phyloP scores from a whole-genome alignment of 495 filamentous ascomycete species.

The Coniosporium apollinis region DNA sequence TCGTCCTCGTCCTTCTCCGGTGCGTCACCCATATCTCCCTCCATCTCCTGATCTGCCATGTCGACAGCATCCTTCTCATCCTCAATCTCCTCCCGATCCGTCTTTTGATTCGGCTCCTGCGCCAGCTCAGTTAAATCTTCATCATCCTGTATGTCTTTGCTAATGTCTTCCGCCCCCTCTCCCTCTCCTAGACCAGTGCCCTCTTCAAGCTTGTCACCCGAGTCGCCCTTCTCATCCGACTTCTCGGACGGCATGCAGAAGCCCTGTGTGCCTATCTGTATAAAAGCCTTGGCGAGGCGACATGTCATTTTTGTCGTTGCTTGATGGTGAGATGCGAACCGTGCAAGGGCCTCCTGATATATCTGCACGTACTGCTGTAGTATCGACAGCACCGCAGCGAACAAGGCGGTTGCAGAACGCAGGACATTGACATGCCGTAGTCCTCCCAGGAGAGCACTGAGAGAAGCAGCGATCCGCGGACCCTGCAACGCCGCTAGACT shows the following conservation, averaged over 20 bases:
- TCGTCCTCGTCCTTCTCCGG: conserved; percentile 39
- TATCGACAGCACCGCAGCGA: conserved; percentile 54
- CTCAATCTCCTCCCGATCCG: conserved; percentile 28
- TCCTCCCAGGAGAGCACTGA: too few relatives aligned
- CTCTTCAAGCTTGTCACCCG: conserved; percentile 60
- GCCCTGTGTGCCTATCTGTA: conserved; percentile 59
- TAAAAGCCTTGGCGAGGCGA: conserved; percentile 56
- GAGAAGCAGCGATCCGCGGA: too few relatives aligned
- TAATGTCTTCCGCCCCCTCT: conserved; percentile 89
- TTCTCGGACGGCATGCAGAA: conserved; percentile 81
- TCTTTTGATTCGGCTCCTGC: conserved; percentile 36
- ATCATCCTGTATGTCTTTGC: conserved; percentile 84
- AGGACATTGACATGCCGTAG: too few relatives aligned
- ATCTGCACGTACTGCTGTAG: conserved; percentile 52
- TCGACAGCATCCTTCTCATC: conserved; percentile 69
- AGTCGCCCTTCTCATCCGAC: conserved; percentile 43
- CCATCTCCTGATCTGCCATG: conserved; percentile 81
- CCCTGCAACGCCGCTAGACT: too few relatives aligned
- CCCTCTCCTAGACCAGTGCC: conserved; percentile 97
- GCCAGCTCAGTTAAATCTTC: conserved; percentile 88
- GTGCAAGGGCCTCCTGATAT: conserved; percentile 32
- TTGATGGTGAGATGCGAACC: conserved; percentile 42
- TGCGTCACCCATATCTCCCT: conserved; percentile 57
- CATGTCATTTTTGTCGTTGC: conserved; percentile 57
- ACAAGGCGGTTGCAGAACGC: conserved; percentile 37